phyloP scores from a whole-genome alignment of 805 yeast genomes.

The Ogataea populi-albae region DNA sequence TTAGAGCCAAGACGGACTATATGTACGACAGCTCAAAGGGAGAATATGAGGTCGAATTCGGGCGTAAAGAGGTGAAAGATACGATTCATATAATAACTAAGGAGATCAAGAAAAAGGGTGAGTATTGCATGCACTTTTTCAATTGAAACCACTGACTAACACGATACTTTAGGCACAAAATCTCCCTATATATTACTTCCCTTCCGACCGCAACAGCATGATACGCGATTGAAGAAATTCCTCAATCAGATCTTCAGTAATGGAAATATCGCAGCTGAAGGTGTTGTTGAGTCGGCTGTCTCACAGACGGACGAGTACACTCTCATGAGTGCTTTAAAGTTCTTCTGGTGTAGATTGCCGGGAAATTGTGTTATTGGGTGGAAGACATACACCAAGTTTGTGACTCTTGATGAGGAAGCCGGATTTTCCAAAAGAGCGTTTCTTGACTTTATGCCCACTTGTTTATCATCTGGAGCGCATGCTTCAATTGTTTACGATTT shows the following conservation, averaged over 20 bases:
- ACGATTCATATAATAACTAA: conserved; percentile 69
- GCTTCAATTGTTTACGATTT: conserved; percentile 89
- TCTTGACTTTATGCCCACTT: conserved; percentile 77
- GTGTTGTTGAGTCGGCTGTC: conserved; percentile 41
- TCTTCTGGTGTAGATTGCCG: conserved; percentile 84
- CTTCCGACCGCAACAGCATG: conserved; percentile 67
- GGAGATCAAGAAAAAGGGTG: conserved; percentile 65
- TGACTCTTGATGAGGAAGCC: conserved; percentile 58
- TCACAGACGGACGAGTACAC: conserved; percentile 63
- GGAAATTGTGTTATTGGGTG: conserved; percentile 80
- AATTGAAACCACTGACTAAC: not conserved
- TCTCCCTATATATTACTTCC: conserved; percentile 76
- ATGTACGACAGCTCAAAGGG: conserved; percentile 22
- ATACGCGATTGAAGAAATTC: conserved; percentile 55
- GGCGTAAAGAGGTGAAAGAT: conserved; percentile 63
- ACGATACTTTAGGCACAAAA: conserved; percentile 37
- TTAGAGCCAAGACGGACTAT: conserved; percentile 29
- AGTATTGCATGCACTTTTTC: conserved; percentile 5
- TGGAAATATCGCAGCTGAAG: conserved; percentile 48
- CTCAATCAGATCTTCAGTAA: conserved; percentile 53
- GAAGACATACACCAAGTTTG: conserved; percentile 75
- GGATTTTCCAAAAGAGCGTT: conserved; percentile 73
- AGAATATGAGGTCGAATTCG: conserved; percentile 41
- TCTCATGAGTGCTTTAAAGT: conserved; percentile 70
- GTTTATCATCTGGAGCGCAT: conserved; percentile 79